These are phyloP conservation scores for Phlebiopsis flavidoalba DNA, from an alignment of 768 basidiomycete species.

Conservation along the genomic window DNA sequence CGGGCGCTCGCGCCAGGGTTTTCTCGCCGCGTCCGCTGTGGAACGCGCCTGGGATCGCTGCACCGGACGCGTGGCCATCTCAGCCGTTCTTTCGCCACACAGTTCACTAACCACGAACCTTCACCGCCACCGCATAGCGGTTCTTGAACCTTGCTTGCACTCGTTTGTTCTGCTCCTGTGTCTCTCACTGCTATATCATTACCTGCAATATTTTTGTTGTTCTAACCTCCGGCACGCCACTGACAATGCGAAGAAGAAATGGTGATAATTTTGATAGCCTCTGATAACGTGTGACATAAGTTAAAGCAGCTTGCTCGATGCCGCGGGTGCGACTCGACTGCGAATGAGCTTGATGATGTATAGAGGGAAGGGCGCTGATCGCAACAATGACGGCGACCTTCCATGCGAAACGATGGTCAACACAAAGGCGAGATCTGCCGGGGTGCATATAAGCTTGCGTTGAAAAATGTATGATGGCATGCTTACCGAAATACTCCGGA, in stretches of 20 bases:
- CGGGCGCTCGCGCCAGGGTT: constrained; percentile 29
- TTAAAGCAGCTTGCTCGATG: constrained; percentile 86
- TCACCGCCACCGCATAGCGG: constrained; percentile 42
- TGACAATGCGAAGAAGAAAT: constrained; percentile 20
- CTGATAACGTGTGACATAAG: constrained; percentile 4
- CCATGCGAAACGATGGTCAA: constrained; percentile 86
- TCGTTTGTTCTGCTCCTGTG: constrained; percentile 14
- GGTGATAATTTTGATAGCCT: constrained; percentile 12
- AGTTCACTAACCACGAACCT: constrained; percentile 45
- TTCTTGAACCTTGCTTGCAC: constrained; percentile 20
- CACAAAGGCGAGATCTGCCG: constrained; percentile 85
- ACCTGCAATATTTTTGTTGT: constrained; percentile 23
- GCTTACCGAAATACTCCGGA: constrained; percentile 94
- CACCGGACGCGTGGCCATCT: constrained; percentile 47
- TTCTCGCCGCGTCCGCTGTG: constrained; percentile 25
- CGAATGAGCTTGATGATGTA: constrained; percentile 87
- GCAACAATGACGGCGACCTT: constrained; percentile 95
- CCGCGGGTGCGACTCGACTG: constrained; percentile 84
- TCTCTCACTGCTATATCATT: constrained; percentile 17
- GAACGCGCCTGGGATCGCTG: constrained; percentile 18
- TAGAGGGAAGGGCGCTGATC: constrained; percentile 83
- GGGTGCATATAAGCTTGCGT: constrained; percentile 3
- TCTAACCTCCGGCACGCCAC: constrained; percentile 22
- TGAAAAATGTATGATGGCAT: background rate
- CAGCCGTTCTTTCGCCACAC: constrained; percentile 40